Percentiles rank a stretch among this genome's conserved stretches.
Conservation (phyloP, 2,329 filamentous ascomycete species). For the Trichocomaceae sp. region DNA sequence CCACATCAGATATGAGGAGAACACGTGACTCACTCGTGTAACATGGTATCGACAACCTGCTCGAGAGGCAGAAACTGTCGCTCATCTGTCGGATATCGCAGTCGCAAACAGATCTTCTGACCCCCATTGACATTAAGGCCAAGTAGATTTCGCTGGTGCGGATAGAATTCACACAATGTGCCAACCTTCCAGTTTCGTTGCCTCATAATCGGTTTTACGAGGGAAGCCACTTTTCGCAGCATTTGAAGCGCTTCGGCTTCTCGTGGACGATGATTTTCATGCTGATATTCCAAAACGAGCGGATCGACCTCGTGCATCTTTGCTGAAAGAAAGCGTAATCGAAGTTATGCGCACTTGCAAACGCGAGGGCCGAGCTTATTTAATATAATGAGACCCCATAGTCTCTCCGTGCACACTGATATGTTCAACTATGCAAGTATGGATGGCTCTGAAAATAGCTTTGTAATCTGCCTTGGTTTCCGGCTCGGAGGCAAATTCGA, state of each 20-base stretch:
- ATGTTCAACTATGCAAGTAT: no score
- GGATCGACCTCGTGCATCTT: constrained; percentile 42
- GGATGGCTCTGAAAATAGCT: constrained; percentile 12
- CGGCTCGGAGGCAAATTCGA: constrained; percentile 4
- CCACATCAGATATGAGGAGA: neutral
- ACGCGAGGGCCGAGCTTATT: neutral
- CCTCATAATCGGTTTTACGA: constrained; percentile 93
- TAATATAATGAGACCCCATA: neutral
- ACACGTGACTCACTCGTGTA: constrained; percentile 61
- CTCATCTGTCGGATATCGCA: constrained; percentile 69
- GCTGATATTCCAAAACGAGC: constrained; percentile 46
- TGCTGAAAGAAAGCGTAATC: neutral
- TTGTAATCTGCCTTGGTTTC: constrained; percentile 12
- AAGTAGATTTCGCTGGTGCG: constrained; percentile 63
- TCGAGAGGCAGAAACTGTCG: constrained; percentile 75
- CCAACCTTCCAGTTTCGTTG: constrained; percentile 74
- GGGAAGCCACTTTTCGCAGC: constrained; percentile 72
- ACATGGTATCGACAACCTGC: constrained; percentile 78
- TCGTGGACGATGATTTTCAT: constrained; percentile 45
- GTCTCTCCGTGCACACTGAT: neutral
- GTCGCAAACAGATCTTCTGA: constrained; percentile 70
- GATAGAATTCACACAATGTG: constrained; percentile 78
- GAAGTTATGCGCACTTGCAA: neutral
- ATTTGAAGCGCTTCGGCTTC: constrained; percentile 51
- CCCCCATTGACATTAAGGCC: constrained; percentile 76